Conservation (phyloP, 1,284 basidiomycete species). For the Rhodotorula sp. region DNA sequence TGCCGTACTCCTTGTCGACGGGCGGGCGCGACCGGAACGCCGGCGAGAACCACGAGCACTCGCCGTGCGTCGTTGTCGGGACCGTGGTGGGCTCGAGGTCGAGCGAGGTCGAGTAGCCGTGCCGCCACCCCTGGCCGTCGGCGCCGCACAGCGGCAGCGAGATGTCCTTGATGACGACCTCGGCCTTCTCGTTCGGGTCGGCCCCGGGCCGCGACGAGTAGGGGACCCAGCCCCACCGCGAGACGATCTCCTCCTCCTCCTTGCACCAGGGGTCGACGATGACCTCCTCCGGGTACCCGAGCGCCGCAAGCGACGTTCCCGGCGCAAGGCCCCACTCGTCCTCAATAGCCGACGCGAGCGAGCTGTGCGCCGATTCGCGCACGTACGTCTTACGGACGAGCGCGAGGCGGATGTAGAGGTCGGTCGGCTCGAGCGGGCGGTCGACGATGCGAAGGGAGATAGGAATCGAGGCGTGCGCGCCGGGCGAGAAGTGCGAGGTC, state of each 20-base stretch:
- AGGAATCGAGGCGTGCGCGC: constrained; percentile 45
- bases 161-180: constrained; percentile 47
- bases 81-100: constrained; percentile 45
- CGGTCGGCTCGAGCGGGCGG: constrained; percentile 47
- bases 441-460: constrained; percentile 47
- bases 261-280: constrained; percentile 46
- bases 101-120: constrained; percentile 48
- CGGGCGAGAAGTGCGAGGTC: constrained; percentile 47
- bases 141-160: constrained; percentile 45
- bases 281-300: constrained; percentile 45
- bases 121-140: constrained; percentile 41
- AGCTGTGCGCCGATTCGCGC: constrained; percentile 42
- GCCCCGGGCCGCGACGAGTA: constrained; percentile 46
- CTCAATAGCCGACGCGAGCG: constrained; percentile 37
- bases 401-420: constrained; percentile 48
- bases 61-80: constrained; percentile 45
- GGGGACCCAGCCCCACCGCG: constrained; percentile 51
- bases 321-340: constrained; percentile 40
- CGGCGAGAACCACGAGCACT: constrained; percentile 48
- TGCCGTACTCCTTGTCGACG: constrained; percentile 42
- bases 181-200: constrained; percentile 44
- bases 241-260: constrained; percentile 52
- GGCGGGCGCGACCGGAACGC: constrained; percentile 45
- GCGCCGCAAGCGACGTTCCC: constrained; percentile 28
- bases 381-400: constrained; percentile 48